Evolutionary conservation across 148 eudicot genomes (phyloP).

Genomic region (Rhododendron simsii): DNA sequence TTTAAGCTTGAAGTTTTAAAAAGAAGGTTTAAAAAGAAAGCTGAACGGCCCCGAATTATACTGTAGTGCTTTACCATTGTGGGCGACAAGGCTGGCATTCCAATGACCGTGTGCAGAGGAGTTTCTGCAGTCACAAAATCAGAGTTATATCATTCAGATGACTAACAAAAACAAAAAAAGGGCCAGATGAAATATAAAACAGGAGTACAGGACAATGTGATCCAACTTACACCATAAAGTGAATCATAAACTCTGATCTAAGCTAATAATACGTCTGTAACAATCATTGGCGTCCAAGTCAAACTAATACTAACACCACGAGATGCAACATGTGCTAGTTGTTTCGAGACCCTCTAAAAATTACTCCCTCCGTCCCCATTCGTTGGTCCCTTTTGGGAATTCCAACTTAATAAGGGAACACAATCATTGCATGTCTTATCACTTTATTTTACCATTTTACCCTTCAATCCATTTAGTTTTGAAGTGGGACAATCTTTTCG

Average conservation of each 20-base stretch:
- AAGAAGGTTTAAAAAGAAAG: too few species aligned
- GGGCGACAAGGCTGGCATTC: conserved; percentile 96
- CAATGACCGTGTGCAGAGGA: conserved; percentile 54
- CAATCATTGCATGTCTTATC: too few species aligned
- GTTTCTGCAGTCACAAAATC: conserved; percentile 46
- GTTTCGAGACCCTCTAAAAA: not conserved
- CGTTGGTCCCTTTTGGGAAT: too few species aligned
- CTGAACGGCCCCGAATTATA: too few species aligned
- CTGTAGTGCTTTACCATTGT: conserved; percentile 63
- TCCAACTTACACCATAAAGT: not conserved
- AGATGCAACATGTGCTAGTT: not conserved
- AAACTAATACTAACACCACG: not conserved
- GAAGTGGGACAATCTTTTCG: too few species aligned
- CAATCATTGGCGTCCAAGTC: not conserved
- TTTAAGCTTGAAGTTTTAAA: too few species aligned
- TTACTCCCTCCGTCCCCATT: not conserved
- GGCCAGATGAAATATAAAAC: not conserved
- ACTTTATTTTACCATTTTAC: too few species aligned
- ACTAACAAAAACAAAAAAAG: not conserved
- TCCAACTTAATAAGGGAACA: too few species aligned
- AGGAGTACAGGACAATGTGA: not conserved
- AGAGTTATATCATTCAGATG: not conserved
- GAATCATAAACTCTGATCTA: not conserved
- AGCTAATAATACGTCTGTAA: not conserved
- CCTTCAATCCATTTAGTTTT: too few species aligned